Evolutionary conservation across 129 eudicot genomes (phyloP), one percentile per base, ranked within the genome.

Genomic region (Silybum marianum): DNA sequence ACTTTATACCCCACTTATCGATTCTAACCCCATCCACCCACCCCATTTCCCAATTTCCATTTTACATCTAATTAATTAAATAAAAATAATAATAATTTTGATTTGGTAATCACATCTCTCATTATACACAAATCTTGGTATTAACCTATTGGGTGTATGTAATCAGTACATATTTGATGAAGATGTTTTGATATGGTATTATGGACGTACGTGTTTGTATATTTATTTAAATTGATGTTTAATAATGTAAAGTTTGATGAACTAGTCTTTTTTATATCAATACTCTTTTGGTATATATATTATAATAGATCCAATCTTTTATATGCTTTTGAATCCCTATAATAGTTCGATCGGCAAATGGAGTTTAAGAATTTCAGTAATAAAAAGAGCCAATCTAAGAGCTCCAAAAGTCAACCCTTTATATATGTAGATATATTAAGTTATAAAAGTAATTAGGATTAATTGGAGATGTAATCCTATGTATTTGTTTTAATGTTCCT

Each of bases 1-100:
- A 69, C 81, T 82, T 69, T 14, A 76, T 76, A 24, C 44, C 58
- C 85, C 77, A 82, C 85, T 81, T 32, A 73, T 38, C 30, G 32
- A 73, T 72, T 62, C 73, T 72, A 73, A n/a, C 30, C 70, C 80
- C 84, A 66, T 65, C 58, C 75, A 75, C 36, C 80, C 74, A 83
- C 82, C 78, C 58, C 66, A 58, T 18, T 58, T 58, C 23, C 66
- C 66, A 58, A 18, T n/a, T 18, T n/a, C 10, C 66, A 58, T n/a
- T 7, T n/a, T 58, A 58, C 66, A 58, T 58, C 24, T 0, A n/a
- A 58, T 58, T 58, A 7, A 58, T 58, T n/a, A 58, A 58, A 18
- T 1, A 18, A 58, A 32, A 32, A 3, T 32, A 0, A 3, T 6
- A 58, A 18, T 5, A n/a, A 16, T 18, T n/a, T 58, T 58, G 9